These are phyloP conservation scores for Hyphopichia khmerensis DNA, from an alignment of 1,139 yeast genomes.

Conservation along the genomic window DNA sequence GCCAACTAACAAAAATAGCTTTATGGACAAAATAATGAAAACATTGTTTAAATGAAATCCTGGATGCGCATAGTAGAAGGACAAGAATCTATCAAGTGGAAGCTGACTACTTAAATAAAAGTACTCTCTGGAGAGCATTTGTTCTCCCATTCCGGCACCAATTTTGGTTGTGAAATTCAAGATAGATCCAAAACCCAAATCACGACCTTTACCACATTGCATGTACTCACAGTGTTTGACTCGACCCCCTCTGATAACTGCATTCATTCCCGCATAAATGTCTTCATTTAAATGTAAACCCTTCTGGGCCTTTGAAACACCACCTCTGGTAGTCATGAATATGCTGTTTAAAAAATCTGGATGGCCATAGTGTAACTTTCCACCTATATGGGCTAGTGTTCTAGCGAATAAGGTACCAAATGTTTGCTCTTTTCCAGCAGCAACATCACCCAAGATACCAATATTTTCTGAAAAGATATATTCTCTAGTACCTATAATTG, in stretches of 20 bases:
- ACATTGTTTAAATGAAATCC: slow-evolving; percentile 57
- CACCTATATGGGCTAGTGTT: slow-evolving; percentile 55
- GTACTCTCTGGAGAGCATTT: slow-evolving; percentile 53
- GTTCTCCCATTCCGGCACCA: slow-evolving; percentile 63
- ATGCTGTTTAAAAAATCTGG: slow-evolving; percentile 52
- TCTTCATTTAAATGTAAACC: slow-evolving; percentile 57
- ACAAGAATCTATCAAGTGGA: slow-evolving; percentile 51
- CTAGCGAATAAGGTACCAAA: slow-evolving; percentile 57
- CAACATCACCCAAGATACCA: slow-evolving; percentile 55
- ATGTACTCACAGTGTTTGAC: slow-evolving; percentile 57
- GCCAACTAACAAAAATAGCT: slow-evolving; percentile 45
- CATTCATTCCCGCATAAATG: slow-evolving; percentile 58
- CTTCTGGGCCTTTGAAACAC: slow-evolving; percentile 55
- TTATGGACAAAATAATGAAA: slow-evolving; percentile 48
- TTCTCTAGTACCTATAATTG: slow-evolving; percentile 55
- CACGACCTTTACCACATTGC: slow-evolving; percentile 60
- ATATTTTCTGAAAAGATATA: slow-evolving; percentile 55
- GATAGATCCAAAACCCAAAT: slow-evolving; percentile 54
- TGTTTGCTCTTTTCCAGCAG: slow-evolving; percentile 59
- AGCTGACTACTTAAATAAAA: slow-evolving; percentile 49
- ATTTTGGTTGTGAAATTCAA: slow-evolving; percentile 54
- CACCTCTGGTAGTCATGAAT: slow-evolving; percentile 57
- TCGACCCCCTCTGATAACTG: slow-evolving; percentile 50
- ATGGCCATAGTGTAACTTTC: slow-evolving; percentile 56
- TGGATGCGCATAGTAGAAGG: slow-evolving; percentile 57